Conservation (phyloP, 768 basidiomycete species). For the Mycena amicta region DNA sequence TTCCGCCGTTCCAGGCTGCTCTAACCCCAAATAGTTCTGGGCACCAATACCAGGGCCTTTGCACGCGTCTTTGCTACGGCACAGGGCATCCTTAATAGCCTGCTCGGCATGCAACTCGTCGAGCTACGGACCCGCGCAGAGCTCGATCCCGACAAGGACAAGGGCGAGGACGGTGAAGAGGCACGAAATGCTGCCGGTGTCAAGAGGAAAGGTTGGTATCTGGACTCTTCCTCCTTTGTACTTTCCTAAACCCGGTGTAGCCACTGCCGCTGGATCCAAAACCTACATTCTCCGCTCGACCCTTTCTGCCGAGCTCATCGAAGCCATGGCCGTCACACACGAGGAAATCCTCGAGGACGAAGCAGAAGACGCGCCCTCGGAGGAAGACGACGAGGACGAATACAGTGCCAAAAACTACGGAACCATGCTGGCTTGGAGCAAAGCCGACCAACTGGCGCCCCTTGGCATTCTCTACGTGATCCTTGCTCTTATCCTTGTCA, state of each 20-base stretch:
- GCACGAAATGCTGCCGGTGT: constrained; percentile 53
- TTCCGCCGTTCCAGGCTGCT: not conserved
- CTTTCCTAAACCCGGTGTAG: too few relatives aligned
- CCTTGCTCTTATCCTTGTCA: constrained; percentile 82
- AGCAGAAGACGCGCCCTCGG: constrained; percentile 48
- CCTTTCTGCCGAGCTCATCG: constrained; percentile 64
- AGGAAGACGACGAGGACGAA: constrained; percentile 53
- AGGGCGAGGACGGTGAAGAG: constrained; percentile 49
- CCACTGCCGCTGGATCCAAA: constrained; percentile 64
- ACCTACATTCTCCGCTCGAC: constrained; percentile 82
- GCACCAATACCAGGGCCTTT: constrained; percentile 56
- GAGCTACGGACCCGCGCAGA: constrained; percentile 70
- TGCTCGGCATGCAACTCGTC: constrained; percentile 84
- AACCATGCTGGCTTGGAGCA: constrained; percentile 74
- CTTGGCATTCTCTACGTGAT: constrained; percentile 81
- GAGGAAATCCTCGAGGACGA: constrained; percentile 55
- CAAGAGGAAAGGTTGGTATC: constrained; percentile 64
- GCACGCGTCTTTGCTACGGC: constrained; percentile 63
- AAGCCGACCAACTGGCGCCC: constrained; percentile 63
- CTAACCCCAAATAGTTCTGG: constrained; percentile 32
- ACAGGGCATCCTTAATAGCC: constrained; percentile 61
- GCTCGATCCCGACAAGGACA: constrained; percentile 48
- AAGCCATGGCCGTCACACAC: constrained; percentile 57
- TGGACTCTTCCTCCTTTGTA: too few relatives aligned
- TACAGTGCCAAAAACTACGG: constrained; percentile 54